phyloP scores from a whole-genome alignment of 768 basidiomycete genomes.

The Piloderma croceum region DNA sequence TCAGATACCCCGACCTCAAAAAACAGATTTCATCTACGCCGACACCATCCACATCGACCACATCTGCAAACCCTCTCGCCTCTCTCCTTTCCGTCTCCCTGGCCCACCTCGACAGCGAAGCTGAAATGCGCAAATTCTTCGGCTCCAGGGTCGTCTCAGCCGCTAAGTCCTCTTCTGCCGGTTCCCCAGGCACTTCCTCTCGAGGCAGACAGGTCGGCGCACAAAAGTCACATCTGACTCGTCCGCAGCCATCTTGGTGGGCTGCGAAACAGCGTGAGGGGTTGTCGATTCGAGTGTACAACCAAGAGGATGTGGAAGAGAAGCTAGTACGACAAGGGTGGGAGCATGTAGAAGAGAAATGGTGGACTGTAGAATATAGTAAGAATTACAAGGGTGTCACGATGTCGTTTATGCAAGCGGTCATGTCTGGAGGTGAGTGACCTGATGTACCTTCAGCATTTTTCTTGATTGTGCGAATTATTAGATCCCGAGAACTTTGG shows the following conservation, averaged over 20 bases:
- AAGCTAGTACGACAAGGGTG: slow-evolving; percentile 38
- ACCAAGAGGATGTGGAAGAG: slow-evolving; percentile 44
- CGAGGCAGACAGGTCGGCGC: slow-evolving; percentile 36
- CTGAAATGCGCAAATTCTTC: slow-evolving; percentile 91
- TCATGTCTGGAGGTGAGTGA: slow-evolving; percentile 74
- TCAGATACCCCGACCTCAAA: slow-evolving; percentile 51
- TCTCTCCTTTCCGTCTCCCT: slow-evolving; percentile 77
- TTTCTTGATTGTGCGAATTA: not conserved
- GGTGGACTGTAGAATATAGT: slow-evolving; percentile 88
- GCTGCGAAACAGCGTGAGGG: slow-evolving; percentile 66
- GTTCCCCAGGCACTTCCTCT: slow-evolving; percentile 29
- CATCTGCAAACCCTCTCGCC: slow-evolving; percentile 35
- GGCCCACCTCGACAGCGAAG: slow-evolving; percentile 78
- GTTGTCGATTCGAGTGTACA: slow-evolving; percentile 55
- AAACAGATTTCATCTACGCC: slow-evolving; percentile 29
- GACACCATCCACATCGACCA: slow-evolving; percentile 21
- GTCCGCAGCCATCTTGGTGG: slow-evolving; percentile 74
- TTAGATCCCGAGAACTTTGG: slow-evolving; percentile 76
- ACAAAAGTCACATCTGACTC: slow-evolving; percentile 67
- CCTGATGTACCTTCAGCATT: not conserved
- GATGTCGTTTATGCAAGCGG: slow-evolving; percentile 72
- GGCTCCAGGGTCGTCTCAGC: slow-evolving; percentile 83
- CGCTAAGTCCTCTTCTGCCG: slow-evolving; percentile 35
- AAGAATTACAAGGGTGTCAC: slow-evolving; percentile 80
- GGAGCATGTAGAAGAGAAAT: slow-evolving; percentile 55